Evolutionary conservation across 108 stramenopile genomes (phyloP).

Genomic region (Schizochytrium sp.): DNA sequence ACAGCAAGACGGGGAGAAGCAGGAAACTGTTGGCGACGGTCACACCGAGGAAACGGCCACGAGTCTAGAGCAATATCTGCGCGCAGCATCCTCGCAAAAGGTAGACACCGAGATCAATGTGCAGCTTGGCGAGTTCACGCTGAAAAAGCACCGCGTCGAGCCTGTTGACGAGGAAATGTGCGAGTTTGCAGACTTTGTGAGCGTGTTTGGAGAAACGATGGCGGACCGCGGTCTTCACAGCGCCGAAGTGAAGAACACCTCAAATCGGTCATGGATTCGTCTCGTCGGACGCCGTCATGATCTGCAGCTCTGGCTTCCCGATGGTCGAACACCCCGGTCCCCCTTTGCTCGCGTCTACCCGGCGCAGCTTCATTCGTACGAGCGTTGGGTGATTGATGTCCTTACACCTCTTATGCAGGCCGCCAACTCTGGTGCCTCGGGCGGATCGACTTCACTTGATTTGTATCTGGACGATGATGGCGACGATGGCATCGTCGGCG

Average conservation of each 20-base stretch:
- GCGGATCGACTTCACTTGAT: background rate
- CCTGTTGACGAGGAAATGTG: slow-evolving; percentile 35
- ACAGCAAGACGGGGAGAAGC: background rate
- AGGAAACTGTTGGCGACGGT: background rate
- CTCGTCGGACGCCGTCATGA: background rate
- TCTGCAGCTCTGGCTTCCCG: background rate
- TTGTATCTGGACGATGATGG: background rate
- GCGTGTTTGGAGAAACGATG: background rate
- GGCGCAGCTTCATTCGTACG: slow-evolving; percentile 12
- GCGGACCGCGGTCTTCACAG: slow-evolving; percentile 3
- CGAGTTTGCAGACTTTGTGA: slow-evolving; percentile 31
- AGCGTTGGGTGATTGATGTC: slow-evolving; percentile 4
- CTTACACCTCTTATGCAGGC: background rate
- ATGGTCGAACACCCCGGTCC: background rate
- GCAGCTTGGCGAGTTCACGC: slow-evolving; percentile 57
- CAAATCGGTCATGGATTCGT: background rate
- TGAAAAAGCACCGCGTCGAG: slow-evolving; percentile 42
- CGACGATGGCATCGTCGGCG: background rate
- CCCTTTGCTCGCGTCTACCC: slow-evolving; percentile 4
- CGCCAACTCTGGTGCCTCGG: background rate
- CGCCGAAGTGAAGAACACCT: background rate
- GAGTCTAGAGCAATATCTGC: slow-evolving; percentile 43
- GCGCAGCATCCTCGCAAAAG: slow-evolving; percentile 34
- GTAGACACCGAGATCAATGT: slow-evolving; percentile 35
- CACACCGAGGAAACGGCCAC: background rate